Base-by-base conservation (phyloP, 306 rosid species). In the Lathyrus tuberosus region DNA sequence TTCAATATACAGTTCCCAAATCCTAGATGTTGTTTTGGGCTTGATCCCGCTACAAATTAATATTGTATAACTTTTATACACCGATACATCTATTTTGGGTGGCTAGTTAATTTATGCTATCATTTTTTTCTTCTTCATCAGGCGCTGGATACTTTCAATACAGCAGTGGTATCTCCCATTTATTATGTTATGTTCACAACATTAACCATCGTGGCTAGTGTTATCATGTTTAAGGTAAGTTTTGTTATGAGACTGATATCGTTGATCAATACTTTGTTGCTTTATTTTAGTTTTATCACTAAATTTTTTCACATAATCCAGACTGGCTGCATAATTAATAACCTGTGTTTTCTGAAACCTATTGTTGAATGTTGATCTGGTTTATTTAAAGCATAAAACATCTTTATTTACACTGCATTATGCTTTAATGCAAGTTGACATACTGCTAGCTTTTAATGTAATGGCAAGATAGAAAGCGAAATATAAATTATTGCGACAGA, bases 131-230 rank as follows among this genome's bases (percentile, higher is more conserved):
- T 75, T 67, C 66, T 79, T 56, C 64, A 70, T 78, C 89, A 95
- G 99, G 99, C 99, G 20, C 91, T 95, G 78, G 99, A 95, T 83
- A 95, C 99, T 63, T 95, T 95, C 56, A 91, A 95, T 75, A 95
- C 99, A 2, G 97, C 99, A n/a, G 99, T 95, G 84, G 99, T 95
- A 31, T 95, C 99, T 74, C 99, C 99, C 17, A 95, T 95, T 76
- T 95, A 95, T 80, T 95, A 95, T 67, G 91, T 85, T 31, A 95
- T 95, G 99, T 95, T 95, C 88, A 95, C 99, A n/a, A 80, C 99
- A 51, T 81, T 95, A 43, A 95, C 99, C 79, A 95, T 95, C 68
- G 77, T 95, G 88, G 99, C 99, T 5, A 95, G 99, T 69, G 85
- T 95, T 70, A 95, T 95, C 73, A 95, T 95, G 99, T 95, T 95